Evolutionary conservation across 768 basidiomycete species (phyloP), one percentile per base, ranked within the genome.

Genomic region (Russula olivacea): DNA sequence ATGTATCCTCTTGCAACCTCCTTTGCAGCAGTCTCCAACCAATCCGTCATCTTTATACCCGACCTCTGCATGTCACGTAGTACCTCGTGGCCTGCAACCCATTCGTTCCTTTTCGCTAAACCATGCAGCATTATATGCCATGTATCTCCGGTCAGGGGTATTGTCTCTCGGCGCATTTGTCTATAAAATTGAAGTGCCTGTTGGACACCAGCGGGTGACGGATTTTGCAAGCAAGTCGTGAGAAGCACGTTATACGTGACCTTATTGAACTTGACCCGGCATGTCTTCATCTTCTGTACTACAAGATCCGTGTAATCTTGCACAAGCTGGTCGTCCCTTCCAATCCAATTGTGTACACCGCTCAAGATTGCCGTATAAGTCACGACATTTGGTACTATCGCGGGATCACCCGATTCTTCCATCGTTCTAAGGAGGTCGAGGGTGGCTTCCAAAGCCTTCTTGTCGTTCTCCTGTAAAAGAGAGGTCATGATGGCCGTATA

Each of bases 361-460:
- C 85, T 77, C 53, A 97, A 78, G 54, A 97, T 77, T 2, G 85
- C 78, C 0, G 93, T 94, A 74, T 93, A 98, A 32, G 91, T 93
- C 65, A 93, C 80, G 63, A 84, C 83, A 70, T 88, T 95, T 1
- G 91, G 88, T 51, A 72, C 72, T 28, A 77, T 72, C 5, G 76
- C 71, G 4, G 76, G 72, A 25, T 69, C 66, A 11, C 64, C 65
- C 57, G 80, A 75, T 57, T 77, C 73, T 72, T 93, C 93, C 90
- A 98, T 93, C 69, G 79, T 80, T 58, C 78, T 74, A 60, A 97
- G 75, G 58, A 98, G 73, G n/a, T 82, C 77, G 68, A 94, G 75
- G 1, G 87, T 91, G 2, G 82, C 81, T 5, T 73, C 74, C 34
- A 97, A 72, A 56, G 82, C 80, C 34, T 77, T 73, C 55, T 80